phyloP scores from a whole-genome alignment of 371 early-diverging fungal species.

The Mucor ambiguus region DNA sequence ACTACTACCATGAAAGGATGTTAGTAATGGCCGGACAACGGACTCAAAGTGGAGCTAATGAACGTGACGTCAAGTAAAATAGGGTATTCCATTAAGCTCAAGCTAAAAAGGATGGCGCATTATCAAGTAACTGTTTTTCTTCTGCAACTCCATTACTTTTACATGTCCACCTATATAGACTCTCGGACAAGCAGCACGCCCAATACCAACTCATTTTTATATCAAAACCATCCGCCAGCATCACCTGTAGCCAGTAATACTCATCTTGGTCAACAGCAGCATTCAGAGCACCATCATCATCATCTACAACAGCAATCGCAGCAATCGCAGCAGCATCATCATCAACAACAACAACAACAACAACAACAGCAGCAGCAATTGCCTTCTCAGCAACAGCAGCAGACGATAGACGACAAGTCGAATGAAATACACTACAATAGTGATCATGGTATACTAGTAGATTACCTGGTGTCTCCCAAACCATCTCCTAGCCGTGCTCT shows the following conservation, averaged over 20 bases:
- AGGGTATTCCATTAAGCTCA: neutral
- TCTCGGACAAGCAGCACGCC: constrained; percentile 13
- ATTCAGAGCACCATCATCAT: neutral
- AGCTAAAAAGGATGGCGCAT: neutral
- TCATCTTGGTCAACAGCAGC: constrained; percentile 5
- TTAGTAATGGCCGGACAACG: neutral
- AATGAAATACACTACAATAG: constrained; percentile 17
- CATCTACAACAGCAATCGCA: constrained; percentile 14
- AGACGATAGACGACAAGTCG: constrained; percentile 2
- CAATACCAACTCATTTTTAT: constrained; percentile 15
- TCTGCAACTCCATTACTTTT: neutral
- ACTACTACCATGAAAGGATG: neutral
- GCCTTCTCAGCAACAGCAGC: constrained; percentile 5
- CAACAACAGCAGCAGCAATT: constrained; percentile 7
- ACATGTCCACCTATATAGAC: constrained; percentile 19
- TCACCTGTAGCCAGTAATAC: constrained; percentile 10
- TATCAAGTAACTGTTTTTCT: neutral
- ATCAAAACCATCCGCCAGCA: constrained; percentile 15
- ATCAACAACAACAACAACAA: constrained; percentile 3
- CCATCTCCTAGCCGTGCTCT: constrained; percentile 20
- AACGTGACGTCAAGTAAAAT: constrained; percentile 4
- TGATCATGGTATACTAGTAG: constrained; percentile 11
- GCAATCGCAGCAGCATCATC: constrained; percentile 5
- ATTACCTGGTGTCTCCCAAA: constrained; percentile 25
- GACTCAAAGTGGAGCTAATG: neutral